Percentiles rank a stretch among this genome's conserved stretches.
Conservation (phyloP, 495 filamentous ascomycete genomes). For the Talaromyces borbonicus region DNA sequence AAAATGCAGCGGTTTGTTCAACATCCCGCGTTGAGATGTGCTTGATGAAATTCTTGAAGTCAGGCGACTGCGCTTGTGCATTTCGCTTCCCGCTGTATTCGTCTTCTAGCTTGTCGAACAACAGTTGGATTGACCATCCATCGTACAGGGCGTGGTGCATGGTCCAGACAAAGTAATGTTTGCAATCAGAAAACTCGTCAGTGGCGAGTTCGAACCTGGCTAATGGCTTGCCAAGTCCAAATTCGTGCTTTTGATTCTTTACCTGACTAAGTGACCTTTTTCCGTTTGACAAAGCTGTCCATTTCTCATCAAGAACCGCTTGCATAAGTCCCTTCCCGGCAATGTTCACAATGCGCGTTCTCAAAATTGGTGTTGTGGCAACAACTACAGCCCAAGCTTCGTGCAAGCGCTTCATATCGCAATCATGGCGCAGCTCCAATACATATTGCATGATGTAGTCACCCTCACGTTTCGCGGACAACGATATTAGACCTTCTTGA, state of each 20-base stretch:
- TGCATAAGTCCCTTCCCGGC: conserved; percentile 33
- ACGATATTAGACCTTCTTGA: conserved; percentile 42
- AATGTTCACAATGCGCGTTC: conserved; percentile 34
- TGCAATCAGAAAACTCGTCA: neutral
- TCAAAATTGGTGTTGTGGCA: conserved; percentile 19
- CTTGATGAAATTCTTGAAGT: conserved; percentile 14
- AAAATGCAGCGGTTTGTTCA: conserved; percentile 11
- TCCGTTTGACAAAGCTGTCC: conserved; percentile 20
- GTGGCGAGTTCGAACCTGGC: conserved; percentile 21
- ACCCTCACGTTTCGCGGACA: conserved; percentile 28
- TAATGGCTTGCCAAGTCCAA: conserved; percentile 35
- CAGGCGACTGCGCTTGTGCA: neutral
- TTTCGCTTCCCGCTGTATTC: too few species aligned
- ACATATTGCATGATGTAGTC: conserved; percentile 29
- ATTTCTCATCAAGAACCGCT: conserved; percentile 36
- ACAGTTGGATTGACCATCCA: conserved; percentile 10
- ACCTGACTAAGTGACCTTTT: neutral
- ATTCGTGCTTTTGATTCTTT: conserved; percentile 20
- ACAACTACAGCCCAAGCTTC: conserved; percentile 35
- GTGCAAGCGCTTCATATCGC: conserved; percentile 35
- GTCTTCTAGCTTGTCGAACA: conserved; percentile 10
- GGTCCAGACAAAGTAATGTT: conserved; percentile 6
- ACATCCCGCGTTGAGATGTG: conserved; percentile 11
- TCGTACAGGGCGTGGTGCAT: conserved; percentile 16
- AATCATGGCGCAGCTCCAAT: conserved; percentile 20